A percentile compares a stretch with the other conserved stretches of the same genome.
These are phyloP conservation scores for Mycena sp. DNA, from an alignment of 1,284 basidiomycete genomes.

Conservation along the genomic window DNA sequence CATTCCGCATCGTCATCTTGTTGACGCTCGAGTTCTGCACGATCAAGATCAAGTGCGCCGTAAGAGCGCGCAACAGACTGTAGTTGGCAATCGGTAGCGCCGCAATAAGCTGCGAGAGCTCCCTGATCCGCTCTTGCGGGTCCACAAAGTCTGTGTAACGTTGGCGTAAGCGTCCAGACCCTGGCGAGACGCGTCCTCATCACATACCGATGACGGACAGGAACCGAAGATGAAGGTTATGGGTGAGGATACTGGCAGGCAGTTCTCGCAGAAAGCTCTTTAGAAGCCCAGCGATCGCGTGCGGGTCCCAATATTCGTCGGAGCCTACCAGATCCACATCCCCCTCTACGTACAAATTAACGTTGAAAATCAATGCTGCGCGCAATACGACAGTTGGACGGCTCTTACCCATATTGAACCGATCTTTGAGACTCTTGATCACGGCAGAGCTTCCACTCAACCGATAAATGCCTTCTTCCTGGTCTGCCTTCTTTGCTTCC, in stretches of 20 bases:
- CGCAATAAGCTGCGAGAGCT: conserved; percentile 88
- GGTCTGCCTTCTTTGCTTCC: conserved; percentile 90
- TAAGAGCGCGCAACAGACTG: conserved; percentile 90
- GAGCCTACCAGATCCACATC: conserved; percentile 88
- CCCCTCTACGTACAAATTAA: conserved; percentile 67
- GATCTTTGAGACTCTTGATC: conserved; percentile 93
- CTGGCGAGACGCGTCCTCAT: conserved; percentile 15
- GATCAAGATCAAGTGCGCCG: conserved; percentile 95
- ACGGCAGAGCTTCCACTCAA: conserved; percentile 93
- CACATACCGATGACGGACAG: conserved; percentile 89
- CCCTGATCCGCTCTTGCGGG: conserved; percentile 86
- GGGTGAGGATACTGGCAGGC: conserved; percentile 91
- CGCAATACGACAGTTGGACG: conserved; percentile 20
- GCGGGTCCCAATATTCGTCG: conserved; percentile 94
- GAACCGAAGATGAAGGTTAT: conserved; percentile 89
- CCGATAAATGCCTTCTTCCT: conserved; percentile 98
- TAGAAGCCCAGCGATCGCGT: conserved; percentile 92
- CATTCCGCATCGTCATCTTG: conserved; percentile 99
- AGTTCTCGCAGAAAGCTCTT: conserved; percentile 93
- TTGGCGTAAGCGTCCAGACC: conserved; percentile 17
- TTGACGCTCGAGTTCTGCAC: conserved; percentile 91
- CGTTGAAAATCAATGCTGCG: conserved; percentile 20
- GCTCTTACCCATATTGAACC: conserved; percentile 85
- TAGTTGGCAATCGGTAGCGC: conserved; percentile 94
- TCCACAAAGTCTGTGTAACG: conserved; percentile 80